These are phyloP conservation scores for Monilinia laxa DNA, from an alignment of 2,329 filamentous ascomycete species.

Conservation along the genomic window DNA sequence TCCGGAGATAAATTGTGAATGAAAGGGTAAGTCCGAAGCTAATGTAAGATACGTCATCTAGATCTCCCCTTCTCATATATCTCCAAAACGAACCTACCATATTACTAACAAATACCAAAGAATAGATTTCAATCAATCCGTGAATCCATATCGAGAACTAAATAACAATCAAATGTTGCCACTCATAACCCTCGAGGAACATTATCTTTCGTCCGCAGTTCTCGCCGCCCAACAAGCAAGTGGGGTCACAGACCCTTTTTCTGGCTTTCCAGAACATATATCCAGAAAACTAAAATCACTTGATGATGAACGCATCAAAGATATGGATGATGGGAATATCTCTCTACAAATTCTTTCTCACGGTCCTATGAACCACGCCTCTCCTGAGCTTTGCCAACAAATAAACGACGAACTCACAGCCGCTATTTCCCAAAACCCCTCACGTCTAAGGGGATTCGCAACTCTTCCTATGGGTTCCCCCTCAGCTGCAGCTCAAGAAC, in stretches of 20 bases:
- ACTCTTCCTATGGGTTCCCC: conserved; percentile 45
- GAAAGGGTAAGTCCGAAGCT: conserved; percentile 6
- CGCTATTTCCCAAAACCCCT: conserved; percentile 39
- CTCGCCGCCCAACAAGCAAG: conserved; percentile 13
- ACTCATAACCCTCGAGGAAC: conserved; percentile 47
- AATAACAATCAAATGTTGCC: conserved; percentile 29
- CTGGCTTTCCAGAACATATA: conserved; percentile 36
- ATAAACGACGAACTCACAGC: conserved; percentile 41
- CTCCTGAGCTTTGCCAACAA: conserved; percentile 24
- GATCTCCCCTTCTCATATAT: background rate
- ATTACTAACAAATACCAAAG: background rate
- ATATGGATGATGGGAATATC: conserved; percentile 35
- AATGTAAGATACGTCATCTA: background rate
- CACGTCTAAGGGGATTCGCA: conserved; percentile 47
- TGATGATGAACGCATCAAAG: conserved; percentile 32
- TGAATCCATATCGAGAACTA: background rate
- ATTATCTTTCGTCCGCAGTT: conserved; percentile 36
- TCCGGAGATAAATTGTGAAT: background rate
- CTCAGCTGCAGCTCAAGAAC: conserved; percentile 41
- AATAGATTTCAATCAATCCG: background rate
- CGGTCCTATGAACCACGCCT: conserved; percentile 29
- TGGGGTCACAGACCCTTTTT: conserved; percentile 27
- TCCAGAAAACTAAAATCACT: conserved; percentile 30
- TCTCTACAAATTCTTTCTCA: conserved; percentile 40
- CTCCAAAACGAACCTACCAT: background rate